Evolutionary conservation across 225 moss, liverwort and hornwort genomes (phyloP), one percentile per base, ranked within the genome.

Genomic region (Pseudisothecium myosuroides): DNA sequence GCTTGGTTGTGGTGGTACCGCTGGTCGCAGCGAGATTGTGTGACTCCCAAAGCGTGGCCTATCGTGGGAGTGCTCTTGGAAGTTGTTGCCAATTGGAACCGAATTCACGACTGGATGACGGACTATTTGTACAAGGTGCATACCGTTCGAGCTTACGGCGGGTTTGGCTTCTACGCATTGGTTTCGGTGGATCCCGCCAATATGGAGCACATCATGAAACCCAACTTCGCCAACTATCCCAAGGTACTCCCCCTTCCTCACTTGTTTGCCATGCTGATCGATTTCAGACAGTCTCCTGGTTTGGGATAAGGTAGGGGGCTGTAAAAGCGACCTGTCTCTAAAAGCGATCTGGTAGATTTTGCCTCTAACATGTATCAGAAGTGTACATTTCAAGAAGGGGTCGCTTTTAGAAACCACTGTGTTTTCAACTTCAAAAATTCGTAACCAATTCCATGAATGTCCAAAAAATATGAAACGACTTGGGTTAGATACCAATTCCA

Each of bases 121-220:
- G 77, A 50, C 10, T 88, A 34, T 52, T 17, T 92, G 55, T 86
- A 86, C 67, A 82, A 83, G 4, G 7, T 12, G 29, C 66, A n/a
- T 12, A 92, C 88, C 11, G 1, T 50, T 15, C 87, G 84, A 49
- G 17, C 20, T 13, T 41, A 79, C 23, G 17, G 36, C 29, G 91
- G 92, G 0, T 85, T 86, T 24, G 84, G 88, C 34, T 85, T 79
- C 39, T 1, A 66, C 16, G 43, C 5, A 18, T 11, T 92, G 50
- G 9, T 88, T 7, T 91, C 89, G 18, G 91, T 43, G 13, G 86
- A 90, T 85, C 93, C 94, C 3, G 89, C 82, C 61, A 89, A 87
- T 27, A 14, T 95, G 28, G 93, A 95, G 73, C 64, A 93, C 82
- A 88, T 95, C 55, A 88, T 94, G 91, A 95, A 94, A 88, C 91